Conservation (phyloP, 2,329 filamentous ascomycete genomes). For the Diaporthe eres region DNA sequence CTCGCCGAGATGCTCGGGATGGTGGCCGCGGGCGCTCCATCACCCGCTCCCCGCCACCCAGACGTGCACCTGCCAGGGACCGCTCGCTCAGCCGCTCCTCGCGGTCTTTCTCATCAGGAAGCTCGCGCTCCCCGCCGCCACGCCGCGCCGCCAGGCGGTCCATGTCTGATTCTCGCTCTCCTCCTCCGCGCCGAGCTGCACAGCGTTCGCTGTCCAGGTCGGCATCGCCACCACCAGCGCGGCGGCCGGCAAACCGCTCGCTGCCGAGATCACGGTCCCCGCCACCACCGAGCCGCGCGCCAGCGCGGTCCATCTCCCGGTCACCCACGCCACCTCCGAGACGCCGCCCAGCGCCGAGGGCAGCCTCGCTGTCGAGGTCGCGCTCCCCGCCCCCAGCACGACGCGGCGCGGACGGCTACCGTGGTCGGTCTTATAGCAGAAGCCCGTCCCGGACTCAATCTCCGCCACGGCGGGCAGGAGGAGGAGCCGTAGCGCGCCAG, state of each 20-base stretch:
- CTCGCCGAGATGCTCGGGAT: constrained; percentile 35
- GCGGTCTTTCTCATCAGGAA: constrained; percentile 39
- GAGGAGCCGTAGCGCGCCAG: constrained; percentile 19
- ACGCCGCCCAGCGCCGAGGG: constrained; percentile 27
- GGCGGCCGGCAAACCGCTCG: constrained; percentile 20
- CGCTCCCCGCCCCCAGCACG: constrained; percentile 33
- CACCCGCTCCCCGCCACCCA: constrained; percentile 38
- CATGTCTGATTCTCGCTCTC: constrained; percentile 37
- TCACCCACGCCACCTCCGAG: constrained; percentile 36
- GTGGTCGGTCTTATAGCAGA: constrained; percentile 36
- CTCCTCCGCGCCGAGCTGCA: constrained; percentile 35
- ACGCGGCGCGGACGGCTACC: constrained; percentile 35
- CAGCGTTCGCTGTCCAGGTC: constrained; percentile 34
- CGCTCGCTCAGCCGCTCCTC: constrained; percentile 40
- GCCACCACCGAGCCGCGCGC: constrained; percentile 20
- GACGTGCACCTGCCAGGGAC: constrained; percentile 25
- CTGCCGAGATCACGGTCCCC: constrained; percentile 33
- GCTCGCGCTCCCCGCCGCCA: constrained; percentile 39
- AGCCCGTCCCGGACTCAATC: constrained; percentile 33
- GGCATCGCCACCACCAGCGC: constrained; percentile 34
- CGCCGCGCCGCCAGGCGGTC: constrained; percentile 32
- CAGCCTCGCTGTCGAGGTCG: constrained; percentile 31
- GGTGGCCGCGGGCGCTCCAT: constrained; percentile 38
- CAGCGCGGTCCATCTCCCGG: constrained; percentile 28
- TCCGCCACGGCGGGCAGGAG: constrained; percentile 16